phyloP scores from a whole-genome alignment of 345 rosid species.

The Camelina laxa region DNA sequence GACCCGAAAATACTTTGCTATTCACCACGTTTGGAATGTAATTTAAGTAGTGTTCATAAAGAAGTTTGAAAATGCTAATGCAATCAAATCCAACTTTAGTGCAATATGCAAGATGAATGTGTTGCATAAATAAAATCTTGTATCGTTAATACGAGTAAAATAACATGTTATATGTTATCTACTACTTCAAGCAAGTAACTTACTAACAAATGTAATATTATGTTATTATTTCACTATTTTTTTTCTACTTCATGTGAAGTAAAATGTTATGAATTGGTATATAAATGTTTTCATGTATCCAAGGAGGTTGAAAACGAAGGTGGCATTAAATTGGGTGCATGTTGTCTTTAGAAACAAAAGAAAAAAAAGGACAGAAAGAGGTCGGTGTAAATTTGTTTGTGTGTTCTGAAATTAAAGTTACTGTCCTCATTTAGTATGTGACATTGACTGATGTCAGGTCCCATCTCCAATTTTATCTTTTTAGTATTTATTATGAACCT shows the following conservation, averaged over 20 bases:
- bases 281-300: background rate
- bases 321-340: slow-evolving; percentile 32
- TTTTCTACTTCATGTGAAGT: background rate
- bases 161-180: too few species aligned
- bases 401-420: slow-evolving; percentile 35
- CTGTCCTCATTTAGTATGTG: slow-evolving; percentile 39
- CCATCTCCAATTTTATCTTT: slow-evolving; percentile 30
- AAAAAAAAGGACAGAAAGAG: slow-evolving; percentile 19
- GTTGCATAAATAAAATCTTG: too few species aligned
- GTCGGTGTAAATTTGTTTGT: slow-evolving; percentile 31
- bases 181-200: too few species aligned
- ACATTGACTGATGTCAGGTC: slow-evolving; percentile 40
- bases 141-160: too few species aligned
- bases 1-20: too few species aligned
- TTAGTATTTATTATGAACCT: slow-evolving; percentile 31
- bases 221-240: too few species aligned
- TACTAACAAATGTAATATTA: too few species aligned
- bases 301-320: background rate
- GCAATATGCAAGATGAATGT: too few species aligned
- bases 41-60: too few species aligned
- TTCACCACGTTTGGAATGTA: too few species aligned
- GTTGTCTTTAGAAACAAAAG: slow-evolving; percentile 12
- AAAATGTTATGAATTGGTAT: background rate
- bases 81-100: too few species aligned
- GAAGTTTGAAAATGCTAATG: too few species aligned